Evolutionary conservation across 306 rosid species (phyloP), one percentile per base, ranked within the genome.

Genomic region (Inga leiocalycina): DNA sequence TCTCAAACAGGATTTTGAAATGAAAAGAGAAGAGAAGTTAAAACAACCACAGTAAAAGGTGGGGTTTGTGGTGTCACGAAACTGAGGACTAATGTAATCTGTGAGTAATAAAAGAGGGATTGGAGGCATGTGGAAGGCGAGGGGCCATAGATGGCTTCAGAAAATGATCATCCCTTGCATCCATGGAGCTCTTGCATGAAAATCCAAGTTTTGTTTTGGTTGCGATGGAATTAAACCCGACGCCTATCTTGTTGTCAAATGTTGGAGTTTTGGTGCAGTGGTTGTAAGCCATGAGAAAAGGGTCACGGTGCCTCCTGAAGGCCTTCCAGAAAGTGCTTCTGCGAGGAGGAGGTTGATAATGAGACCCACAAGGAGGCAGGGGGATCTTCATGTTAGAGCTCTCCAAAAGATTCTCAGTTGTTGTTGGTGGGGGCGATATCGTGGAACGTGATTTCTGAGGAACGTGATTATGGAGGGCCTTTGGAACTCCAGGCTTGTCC

Each of bases 261-360:
- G 84, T 84, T 27, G 78, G 84, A 74, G 78, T 86, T 81, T 91
- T 92, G 62, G 95, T 91, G 76, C 98, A 93, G 81, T 92, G 91
- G 76, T 89, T 93, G 86, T 83, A 92, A 1, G 98, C 98, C 71
- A 86, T 24, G 41, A 93, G 93, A 85, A 95, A 95, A 76, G 98
- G 98, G 81, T 95, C 98, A 37, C 89, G 85, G 16, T 92, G 88
- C 84, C 87, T 78, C 59, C 78, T 78, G 14, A 81, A 74, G 10
- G 89, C 91, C 84, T 92, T 92, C 46, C 81, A 79, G 0, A 94
- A 95, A 71, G 57, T 43, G 88, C 90, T 91, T 87, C 93, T 90
- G 6, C 74, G 54, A 14, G 86, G 88, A 81, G 86, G 86, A 66
- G 83, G 86, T 32, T 54, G 90, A 39, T 39, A 39, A 39, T 52